A percentile compares a stretch with the other conserved stretches of the same genome.
Evolutionary conservation across 1,284 basidiomycete genomes (phyloP).

Genomic region (Microbotryum scabiosae): DNA sequence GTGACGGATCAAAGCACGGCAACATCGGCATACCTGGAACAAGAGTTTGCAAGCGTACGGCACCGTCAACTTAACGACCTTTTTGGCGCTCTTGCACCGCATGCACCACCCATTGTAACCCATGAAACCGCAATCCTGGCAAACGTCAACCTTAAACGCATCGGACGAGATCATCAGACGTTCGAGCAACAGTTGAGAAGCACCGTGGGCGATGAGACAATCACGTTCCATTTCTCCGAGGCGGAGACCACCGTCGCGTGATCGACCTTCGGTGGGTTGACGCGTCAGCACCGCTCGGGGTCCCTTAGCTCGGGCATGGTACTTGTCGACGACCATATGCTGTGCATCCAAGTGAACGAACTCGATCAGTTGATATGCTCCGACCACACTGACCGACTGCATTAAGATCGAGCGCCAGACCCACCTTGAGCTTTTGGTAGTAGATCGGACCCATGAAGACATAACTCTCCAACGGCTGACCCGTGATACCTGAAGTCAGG

Average conservation of each 20-base stretch:
- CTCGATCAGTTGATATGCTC: not conserved
- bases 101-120: slow-evolving; percentile 57
- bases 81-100: slow-evolving; percentile 85
- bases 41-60: slow-evolving; percentile 96
- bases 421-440: slow-evolving; percentile 63
- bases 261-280: slow-evolving; percentile 96
- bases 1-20: too few relatives aligned
- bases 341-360: too few relatives aligned
- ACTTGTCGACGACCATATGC: slow-evolving; percentile 55
- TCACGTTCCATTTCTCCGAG: slow-evolving; percentile 99
- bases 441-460: slow-evolving; percentile 94
- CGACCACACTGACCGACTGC: too few relatives aligned
- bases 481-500: slow-evolving; percentile 95
- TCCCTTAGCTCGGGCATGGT: slow-evolving; percentile 95
- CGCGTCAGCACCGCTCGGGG: slow-evolving; percentile 93
- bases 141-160: slow-evolving; percentile 94
- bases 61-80: slow-evolving; percentile 92
- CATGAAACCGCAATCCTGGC: slow-evolving; percentile 87
- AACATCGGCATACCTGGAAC: slow-evolving; percentile 65
- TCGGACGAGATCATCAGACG: slow-evolving; percentile 83
- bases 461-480: slow-evolving; percentile 90
- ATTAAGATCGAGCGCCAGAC: not conserved
- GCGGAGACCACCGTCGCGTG: slow-evolving; percentile 91
- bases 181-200: slow-evolving; percentile 89
- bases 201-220: slow-evolving; percentile 59